These are phyloP conservation scores for Strombidium stylifer DNA, from an alignment of 73 alveolate species.

Conservation along the genomic window DNA sequence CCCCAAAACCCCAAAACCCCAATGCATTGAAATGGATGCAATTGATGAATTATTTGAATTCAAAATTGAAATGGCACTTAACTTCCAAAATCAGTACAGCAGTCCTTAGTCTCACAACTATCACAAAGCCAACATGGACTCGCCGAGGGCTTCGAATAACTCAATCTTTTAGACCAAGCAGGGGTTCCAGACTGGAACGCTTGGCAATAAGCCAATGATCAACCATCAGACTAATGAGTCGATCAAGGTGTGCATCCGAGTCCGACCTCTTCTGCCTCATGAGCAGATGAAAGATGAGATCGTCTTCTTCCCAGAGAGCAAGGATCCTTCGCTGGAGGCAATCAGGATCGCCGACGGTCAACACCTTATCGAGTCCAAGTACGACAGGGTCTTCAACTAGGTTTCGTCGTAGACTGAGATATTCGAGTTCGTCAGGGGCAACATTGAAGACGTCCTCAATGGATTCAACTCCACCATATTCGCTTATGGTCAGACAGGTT, in stretches of 20 bases:
- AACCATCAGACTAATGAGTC: constrained; percentile 8
- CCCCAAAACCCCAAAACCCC: too few species aligned
- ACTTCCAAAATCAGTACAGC: too few species aligned
- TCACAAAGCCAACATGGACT: too few species aligned
- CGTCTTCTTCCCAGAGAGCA: constrained; percentile 6
- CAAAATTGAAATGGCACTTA: too few species aligned
- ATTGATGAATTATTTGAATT: too few species aligned
- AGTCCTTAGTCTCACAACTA: too few species aligned
- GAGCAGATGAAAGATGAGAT: constrained; percentile 19
- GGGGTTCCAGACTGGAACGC: too few species aligned
- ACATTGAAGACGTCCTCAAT: constrained; percentile 4
- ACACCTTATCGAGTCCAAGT: constrained; percentile 25
- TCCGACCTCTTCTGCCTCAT: constrained; percentile 16
- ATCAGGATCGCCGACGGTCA: constrained; percentile 24
- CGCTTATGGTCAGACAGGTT: constrained; percentile 43
- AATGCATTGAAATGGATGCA: too few species aligned
- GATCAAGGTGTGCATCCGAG: constrained; percentile 21
- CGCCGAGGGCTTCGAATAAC: too few species aligned
- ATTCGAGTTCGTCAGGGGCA: constrained; percentile 23
- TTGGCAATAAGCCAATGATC: too few species aligned
- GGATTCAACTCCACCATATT: constrained; percentile 32
- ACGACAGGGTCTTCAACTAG: constrained; percentile 27
- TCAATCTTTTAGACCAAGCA: too few species aligned
- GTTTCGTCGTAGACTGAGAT: not conserved
- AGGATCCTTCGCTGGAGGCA: constrained; percentile 22